Evolutionary conservation across 2,329 filamentous ascomycete species (phyloP), one percentile per base, ranked within the genome.

Genomic region (Plenodomus lindquistii): DNA sequence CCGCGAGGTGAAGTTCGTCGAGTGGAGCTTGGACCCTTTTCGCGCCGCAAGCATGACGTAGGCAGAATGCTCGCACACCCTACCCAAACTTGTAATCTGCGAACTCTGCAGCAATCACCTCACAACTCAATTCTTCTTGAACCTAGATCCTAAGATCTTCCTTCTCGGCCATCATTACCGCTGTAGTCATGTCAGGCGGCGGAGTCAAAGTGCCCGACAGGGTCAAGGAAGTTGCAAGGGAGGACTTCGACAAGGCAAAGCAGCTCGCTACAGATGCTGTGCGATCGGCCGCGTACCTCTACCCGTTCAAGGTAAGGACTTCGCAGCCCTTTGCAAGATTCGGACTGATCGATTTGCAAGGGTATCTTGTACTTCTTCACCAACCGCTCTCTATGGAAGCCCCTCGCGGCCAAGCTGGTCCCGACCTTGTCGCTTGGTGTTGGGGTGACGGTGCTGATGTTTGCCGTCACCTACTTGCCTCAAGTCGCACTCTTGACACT

Each of bases 401-500:
- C 85, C 0, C 76, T 87, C 39, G 73, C 77, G 20, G 74, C 77
- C n/a, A 81, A 81, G 43, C 74, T 86, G 29, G 69, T 77, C 2
- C 79, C 81, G 2, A 91, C 87, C 21, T 59, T 95, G 42, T 79
- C 81, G 1, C 81, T 96, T 2, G 91, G 89, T 13, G 72, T 86
- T 9, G 82, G 83, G 37, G 85, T 97, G 38, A 86, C 92, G 1
- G 78, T 79, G 10, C 79, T 83, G 71, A 95, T 97, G 90, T 97
- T 97, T 74, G 77, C 88, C 60, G 85, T 97, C 68, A 88, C 91
- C 40, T 97, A 96, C 70, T 67, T 86, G 8, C 93, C 93, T 0
- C 93, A 97, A 76, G 82, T 91, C 19, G 88, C 91, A 1, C 73
- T 96, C 13, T 81, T 96, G 37, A 81, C 91, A 42, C 85, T 97